phyloP scores from a whole-genome alignment of 164 flowering plant species.

The Liriodendron chinense region DNA sequence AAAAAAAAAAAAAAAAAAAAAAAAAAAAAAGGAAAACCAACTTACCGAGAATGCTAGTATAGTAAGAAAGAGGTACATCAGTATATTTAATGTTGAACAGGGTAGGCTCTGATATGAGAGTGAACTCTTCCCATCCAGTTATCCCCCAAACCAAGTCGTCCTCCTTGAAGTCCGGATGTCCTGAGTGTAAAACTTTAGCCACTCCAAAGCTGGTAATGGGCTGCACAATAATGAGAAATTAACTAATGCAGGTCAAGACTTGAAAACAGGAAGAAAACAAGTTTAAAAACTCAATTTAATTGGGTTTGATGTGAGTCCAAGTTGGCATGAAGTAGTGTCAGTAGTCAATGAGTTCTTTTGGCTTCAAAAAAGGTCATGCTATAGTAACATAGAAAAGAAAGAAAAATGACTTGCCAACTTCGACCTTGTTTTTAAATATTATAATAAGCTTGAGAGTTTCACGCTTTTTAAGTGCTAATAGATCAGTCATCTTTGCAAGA shows the following conservation, averaged over 20 bases:
- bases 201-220: constrained; percentile 30
- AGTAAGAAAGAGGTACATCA: constrained; percentile 52
- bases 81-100: constrained; percentile 36
- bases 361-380: too few relatives aligned
- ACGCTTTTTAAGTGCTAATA: too few relatives aligned
- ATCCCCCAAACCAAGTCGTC: constrained; percentile 61
- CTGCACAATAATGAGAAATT: neutral
- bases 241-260: neutral
- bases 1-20: too few relatives aligned
- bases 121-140: constrained; percentile 59
- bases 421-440: too few relatives aligned
- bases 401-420: too few relatives aligned
- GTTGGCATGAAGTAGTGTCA: neutral
- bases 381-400: too few relatives aligned
- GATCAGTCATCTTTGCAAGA: too few relatives aligned
- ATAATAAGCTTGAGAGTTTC: too few relatives aligned
- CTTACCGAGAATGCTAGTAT: constrained; percentile 37
- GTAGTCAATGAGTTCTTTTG: too few relatives aligned
- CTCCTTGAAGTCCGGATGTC: constrained; percentile 32
- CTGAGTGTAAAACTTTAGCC: constrained; percentile 43
- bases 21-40: neutral
- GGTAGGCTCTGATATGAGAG: constrained; percentile 18
- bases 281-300: neutral
- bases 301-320: neutral
- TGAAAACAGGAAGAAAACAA: neutral